Conservation (phyloP, 139 green algal genomes). For the Trebouxia sp. region DNA sequence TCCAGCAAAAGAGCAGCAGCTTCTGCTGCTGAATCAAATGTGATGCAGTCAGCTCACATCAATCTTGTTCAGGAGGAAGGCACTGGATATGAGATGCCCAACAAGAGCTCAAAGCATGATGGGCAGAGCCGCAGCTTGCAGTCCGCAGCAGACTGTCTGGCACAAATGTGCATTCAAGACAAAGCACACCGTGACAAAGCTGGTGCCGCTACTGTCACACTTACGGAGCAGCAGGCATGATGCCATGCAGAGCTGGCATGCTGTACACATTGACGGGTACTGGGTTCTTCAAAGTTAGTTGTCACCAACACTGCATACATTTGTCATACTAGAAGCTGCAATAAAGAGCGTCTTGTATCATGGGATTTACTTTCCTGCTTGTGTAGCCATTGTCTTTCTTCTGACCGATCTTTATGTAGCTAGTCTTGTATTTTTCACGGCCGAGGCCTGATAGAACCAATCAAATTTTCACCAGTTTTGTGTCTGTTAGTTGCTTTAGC, state of each 20-base stretch:
- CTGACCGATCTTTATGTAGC: no score
- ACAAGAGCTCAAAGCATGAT: conserved; percentile 22
- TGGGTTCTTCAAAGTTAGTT: not conserved
- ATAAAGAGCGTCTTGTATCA: no score
- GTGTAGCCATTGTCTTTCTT: no score
- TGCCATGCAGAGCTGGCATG: not conserved
- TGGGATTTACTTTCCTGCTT: no score
- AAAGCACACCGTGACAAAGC: not conserved
- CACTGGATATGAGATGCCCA: conserved; percentile 12
- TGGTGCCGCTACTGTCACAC: not conserved
- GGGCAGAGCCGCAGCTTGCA: not conserved
- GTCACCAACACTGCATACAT: not conserved
- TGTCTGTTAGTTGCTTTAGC: no score
- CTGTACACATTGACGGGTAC: not conserved
- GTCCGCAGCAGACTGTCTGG: conserved; percentile 7
- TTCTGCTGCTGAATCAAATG: no score
- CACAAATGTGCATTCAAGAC: conserved; percentile 6
- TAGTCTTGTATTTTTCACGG: no score
- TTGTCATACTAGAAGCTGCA: not conserved
- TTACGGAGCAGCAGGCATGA: not conserved
- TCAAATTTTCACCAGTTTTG: no score
- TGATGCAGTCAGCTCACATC: not conserved
- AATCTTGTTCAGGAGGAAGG: not conserved
- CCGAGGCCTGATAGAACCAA: no score
- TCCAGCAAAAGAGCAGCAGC: no score